Conservation (phyloP, 129 eudicot species). For the Kitagawia praeruptora region DNA sequence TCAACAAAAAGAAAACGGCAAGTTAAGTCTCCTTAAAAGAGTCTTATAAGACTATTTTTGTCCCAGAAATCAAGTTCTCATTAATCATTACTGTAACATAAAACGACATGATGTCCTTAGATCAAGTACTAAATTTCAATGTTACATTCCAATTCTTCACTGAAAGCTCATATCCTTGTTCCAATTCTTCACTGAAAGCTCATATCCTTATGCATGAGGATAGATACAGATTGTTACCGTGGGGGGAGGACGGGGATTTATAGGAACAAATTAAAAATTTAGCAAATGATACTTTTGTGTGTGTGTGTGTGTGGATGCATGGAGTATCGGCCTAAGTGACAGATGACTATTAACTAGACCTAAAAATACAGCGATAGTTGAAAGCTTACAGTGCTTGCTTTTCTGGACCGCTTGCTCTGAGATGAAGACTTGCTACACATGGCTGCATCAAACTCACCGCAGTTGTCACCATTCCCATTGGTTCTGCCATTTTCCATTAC, state of each 20-base stretch:
- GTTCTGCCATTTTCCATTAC: conserved; percentile 35
- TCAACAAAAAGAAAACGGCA: background rate
- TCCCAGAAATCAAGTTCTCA: background rate
- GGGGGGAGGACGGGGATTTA: too few species aligned
- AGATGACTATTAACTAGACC: background rate
- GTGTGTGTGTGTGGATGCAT: background rate
- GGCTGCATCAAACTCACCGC: conserved; percentile 31
- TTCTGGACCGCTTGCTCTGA: conserved; percentile 61
- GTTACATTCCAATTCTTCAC: background rate
- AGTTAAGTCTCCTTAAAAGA: background rate
- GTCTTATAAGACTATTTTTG: background rate
- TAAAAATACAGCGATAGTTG: background rate
- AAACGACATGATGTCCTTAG: background rate
- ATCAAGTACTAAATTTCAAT: background rate
- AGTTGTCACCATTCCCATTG: conserved; percentile 28
- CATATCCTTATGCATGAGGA: background rate
- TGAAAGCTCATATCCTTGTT: background rate
- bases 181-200: background rate
- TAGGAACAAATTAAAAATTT: background rate
- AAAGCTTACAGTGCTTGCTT: conserved; percentile 78
- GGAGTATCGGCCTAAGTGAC: background rate
- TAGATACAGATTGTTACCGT: background rate
- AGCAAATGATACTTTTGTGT: background rate
- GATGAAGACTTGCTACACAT: conserved; percentile 56
- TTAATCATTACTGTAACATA: background rate